These are phyloP conservation scores for Pisolithus marmoratus DNA, from an alignment of 768 basidiomycete species.

Conservation along the genomic window DNA sequence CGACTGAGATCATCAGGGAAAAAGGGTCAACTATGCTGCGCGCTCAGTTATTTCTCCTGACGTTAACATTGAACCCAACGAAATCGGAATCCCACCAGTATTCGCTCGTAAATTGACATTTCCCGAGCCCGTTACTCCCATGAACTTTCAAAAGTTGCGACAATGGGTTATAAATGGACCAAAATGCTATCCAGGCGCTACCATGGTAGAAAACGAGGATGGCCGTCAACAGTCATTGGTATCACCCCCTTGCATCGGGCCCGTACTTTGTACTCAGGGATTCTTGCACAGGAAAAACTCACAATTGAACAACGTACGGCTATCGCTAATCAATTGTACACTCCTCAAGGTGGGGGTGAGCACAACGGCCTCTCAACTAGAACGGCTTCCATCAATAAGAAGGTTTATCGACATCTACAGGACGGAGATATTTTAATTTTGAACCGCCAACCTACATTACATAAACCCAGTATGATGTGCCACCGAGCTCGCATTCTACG, in stretches of 20 bases:
- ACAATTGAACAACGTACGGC: slow-evolving; percentile 88
- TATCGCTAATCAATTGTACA: slow-evolving; percentile 91
- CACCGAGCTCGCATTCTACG: slow-evolving; percentile 87
- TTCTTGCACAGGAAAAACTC: slow-evolving; percentile 62
- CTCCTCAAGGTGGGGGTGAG: slow-evolving; percentile 69
- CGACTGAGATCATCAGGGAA: slow-evolving; percentile 55
- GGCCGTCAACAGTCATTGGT: slow-evolving; percentile 84
- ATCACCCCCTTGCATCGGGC: slow-evolving; percentile 4
- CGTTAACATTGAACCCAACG: slow-evolving; percentile 97
- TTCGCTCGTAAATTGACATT: slow-evolving; percentile 96
- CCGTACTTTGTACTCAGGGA: slow-evolving; percentile 1
- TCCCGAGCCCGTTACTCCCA: slow-evolving; percentile 92
- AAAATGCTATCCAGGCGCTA: slow-evolving; percentile 84
- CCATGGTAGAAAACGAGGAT: slow-evolving; percentile 93
- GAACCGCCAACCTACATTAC: slow-evolving; percentile 96
- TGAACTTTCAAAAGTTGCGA: slow-evolving; percentile 84
- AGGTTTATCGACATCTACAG: slow-evolving; percentile 90
- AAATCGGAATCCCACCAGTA: slow-evolving; percentile 96
- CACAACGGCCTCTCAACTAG: slow-evolving; percentile 64
- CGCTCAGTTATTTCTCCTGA: slow-evolving; percentile 99
- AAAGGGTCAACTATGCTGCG: slow-evolving; percentile 98
- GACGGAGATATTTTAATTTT: slow-evolving; percentile 95
- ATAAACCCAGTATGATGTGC: slow-evolving; percentile 99
- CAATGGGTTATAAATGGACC: slow-evolving; percentile 90
- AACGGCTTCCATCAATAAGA: slow-evolving; percentile 85